Base-by-base conservation (phyloP, 805 yeast genomes). In the Naumovozyma baii region DNA sequence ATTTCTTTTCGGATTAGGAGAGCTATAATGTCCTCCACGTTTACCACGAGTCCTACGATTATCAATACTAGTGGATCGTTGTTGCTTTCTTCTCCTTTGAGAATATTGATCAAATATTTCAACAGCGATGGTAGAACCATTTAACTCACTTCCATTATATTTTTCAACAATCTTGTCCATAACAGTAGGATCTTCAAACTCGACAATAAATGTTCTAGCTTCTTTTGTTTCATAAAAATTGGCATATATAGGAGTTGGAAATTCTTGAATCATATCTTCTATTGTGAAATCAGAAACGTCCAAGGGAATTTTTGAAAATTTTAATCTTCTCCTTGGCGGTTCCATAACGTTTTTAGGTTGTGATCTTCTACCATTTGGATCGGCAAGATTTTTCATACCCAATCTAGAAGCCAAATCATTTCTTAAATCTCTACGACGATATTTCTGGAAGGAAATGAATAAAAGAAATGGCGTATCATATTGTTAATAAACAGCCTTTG, bases 361-460 rank as follows among this genome's bases (percentile, higher is more conserved):
- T 3, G 46, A 43, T n/a, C 28, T 35, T 13, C 17, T 14, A 25
- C 15, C 25, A 12, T 16, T 14, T 15, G 13, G 18, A 9, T 31
- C 18, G 13, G 17, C 34, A 18, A 33, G 31, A 8, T 43, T 45
- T 14, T 34, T 16, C n/a, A 44, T 41, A 14, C 56, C 59, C 13
- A 59, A 41, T 34, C 59, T 45, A 13, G 49, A 43, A 5, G 51
- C 61, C 19, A 57, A 39, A 32, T 54, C 47, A 37, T 56, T 55
- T 44, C 64, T 55, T 35, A 57, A 41, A 43, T 59, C 63, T 39
- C 64, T 53, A 34, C 59, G 55, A 45, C 62, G 62, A 41, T 58
- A 59, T 37, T 43, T 51, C 57, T 52, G 35, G 8, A 26, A 31
- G 12, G 13, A 29, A 22, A 22, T 10, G 26, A 22, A 10, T 22